Evolutionary conservation across 208 protist genomes (phyloP).

Genomic region (Tritrichomonas musculus): DNA sequence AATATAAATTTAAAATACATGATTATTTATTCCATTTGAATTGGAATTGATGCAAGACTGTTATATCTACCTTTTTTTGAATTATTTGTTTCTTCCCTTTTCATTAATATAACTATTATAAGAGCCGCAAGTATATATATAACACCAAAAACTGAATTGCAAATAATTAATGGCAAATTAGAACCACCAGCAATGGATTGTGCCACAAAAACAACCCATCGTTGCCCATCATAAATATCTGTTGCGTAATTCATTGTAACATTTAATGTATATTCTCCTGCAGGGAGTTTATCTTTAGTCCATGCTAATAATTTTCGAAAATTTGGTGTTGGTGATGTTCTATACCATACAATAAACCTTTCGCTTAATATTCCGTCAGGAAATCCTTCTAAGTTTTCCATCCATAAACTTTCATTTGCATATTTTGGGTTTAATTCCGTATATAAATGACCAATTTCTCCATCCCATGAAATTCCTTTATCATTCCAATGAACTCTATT

Average conservation of each 20-base stretch:
- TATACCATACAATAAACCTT: slow-evolving; percentile 19
- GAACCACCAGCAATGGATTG: no score
- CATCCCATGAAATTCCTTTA: background rate
- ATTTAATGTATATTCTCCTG: background rate
- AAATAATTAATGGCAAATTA: no score
- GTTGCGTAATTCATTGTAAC: background rate
- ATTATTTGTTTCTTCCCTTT: no score
- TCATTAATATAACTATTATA: no score
- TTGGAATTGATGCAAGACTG: no score
- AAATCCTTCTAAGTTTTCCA: background rate
- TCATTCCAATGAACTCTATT: background rate
- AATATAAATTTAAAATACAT: no score
- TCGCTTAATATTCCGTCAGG: background rate
- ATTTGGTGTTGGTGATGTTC: background rate
- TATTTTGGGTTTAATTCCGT: background rate
- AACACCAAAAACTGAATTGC: no score
- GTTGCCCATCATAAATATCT: background rate
- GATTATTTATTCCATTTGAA: no score
- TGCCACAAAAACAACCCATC: background rate
- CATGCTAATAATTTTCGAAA: background rate
- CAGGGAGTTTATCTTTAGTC: background rate
- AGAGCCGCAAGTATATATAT: no score
- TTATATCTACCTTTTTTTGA: no score
- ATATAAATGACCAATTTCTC: background rate
- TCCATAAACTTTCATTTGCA: background rate